phyloP scores from a whole-genome alignment of 2,329 filamentous ascomycete species.

The Cladosporium oxysporum region DNA sequence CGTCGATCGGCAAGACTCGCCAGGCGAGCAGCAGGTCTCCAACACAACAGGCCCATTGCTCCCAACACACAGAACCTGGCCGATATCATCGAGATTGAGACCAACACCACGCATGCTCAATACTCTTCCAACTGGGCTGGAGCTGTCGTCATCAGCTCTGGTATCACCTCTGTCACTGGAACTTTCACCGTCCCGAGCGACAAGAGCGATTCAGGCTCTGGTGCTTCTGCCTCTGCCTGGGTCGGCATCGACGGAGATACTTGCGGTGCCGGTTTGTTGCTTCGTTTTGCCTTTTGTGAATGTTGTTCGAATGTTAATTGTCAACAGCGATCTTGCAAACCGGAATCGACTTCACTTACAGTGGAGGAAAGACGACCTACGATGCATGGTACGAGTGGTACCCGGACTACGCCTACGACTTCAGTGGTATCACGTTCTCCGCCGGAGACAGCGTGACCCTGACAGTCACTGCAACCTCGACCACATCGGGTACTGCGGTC shows the following conservation, averaged over 20 bases:
- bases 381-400: slow-evolving; percentile 66
- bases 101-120: slow-evolving; percentile 46
- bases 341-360: slow-evolving; percentile 57
- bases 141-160: slow-evolving; percentile 54
- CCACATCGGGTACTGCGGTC: slow-evolving; percentile 45
- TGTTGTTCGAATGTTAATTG: slow-evolving; percentile 17
- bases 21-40: slow-evolving; percentile 32
- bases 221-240: slow-evolving; percentile 52
- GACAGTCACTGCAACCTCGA: slow-evolving; percentile 45
- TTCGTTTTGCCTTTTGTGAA: too few species aligned
- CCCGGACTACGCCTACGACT: slow-evolving; percentile 58
- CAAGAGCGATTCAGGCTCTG: slow-evolving; percentile 42
- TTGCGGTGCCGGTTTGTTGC: slow-evolving; percentile 40
- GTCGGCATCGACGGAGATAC: slow-evolving; percentile 64
- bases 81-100: slow-evolving; percentile 31
- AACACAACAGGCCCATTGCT: slow-evolving; percentile 34
- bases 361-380: slow-evolving; percentile 47
- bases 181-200: slow-evolving; percentile 57
- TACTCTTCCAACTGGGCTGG: slow-evolving; percentile 64
- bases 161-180: slow-evolving; percentile 56
- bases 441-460: slow-evolving; percentile 50
- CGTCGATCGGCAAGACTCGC: slow-evolving; percentile 41
- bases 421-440: slow-evolving; percentile 47
- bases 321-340: slow-evolving; percentile 56
- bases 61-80: slow-evolving; percentile 34